Conservation (phyloP, 2,329 filamentous ascomycete genomes). For the Phialocephala subalpina region DNA sequence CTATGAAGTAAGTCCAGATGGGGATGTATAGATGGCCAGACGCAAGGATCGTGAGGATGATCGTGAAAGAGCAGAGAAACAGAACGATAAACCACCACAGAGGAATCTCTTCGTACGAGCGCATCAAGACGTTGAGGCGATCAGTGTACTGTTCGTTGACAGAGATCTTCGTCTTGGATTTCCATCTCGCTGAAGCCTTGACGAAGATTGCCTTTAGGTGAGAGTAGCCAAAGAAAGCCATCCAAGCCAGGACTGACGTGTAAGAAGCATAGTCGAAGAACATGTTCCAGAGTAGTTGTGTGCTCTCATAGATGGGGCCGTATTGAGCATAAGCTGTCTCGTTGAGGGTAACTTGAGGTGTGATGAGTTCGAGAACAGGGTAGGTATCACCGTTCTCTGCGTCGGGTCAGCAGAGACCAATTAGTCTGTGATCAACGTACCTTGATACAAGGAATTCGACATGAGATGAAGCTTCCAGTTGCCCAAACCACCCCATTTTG, state of each 20-base stretch:
- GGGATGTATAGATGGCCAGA: constrained; percentile 64
- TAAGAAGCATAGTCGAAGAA: constrained; percentile 69
- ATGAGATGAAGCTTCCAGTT: constrained; percentile 61
- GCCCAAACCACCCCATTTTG: constrained; percentile 64
- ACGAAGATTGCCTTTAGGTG: constrained; percentile 54
- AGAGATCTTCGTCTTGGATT: constrained; percentile 40
- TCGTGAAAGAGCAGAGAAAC: constrained; percentile 57
- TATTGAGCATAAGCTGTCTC: constrained; percentile 54
- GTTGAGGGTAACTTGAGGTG: constrained; percentile 42
- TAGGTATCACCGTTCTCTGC: constrained; percentile 46
- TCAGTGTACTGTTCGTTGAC: constrained; percentile 65
- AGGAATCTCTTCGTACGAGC: constrained; percentile 65
- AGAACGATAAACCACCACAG: constrained; percentile 63
- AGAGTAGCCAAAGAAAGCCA: constrained; percentile 60
- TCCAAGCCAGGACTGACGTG: constrained; percentile 65
- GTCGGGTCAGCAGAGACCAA: constrained; percentile 13
- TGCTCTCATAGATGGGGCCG: constrained; percentile 64
- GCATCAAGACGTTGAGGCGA: constrained; percentile 65
- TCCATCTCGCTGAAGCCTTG: constrained; percentile 52
- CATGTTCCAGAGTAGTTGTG: constrained; percentile 64
- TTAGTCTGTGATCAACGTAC: constrained; percentile 42
- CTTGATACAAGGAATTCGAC: constrained; percentile 62
- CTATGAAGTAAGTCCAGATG: constrained; percentile 66
- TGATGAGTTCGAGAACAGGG: constrained; percentile 46
- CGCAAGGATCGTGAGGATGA: constrained; percentile 59